phyloP scores from a whole-genome alignment of 208 protist species.

The Crithidia expoeki region DNA sequence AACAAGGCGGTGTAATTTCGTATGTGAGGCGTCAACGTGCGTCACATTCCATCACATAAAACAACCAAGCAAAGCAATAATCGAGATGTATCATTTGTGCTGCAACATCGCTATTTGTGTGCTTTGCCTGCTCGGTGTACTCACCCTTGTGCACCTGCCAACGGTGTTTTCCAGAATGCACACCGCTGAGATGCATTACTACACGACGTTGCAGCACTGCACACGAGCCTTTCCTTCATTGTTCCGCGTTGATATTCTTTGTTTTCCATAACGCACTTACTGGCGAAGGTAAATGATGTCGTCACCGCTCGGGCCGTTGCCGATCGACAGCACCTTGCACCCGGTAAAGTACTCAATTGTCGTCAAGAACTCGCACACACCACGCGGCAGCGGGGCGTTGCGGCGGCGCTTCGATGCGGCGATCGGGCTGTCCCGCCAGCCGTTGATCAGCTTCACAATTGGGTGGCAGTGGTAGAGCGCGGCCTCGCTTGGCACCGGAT shows the following conservation, averaged over 20 bases:
- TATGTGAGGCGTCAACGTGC: conserved; percentile 1
- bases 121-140: no score
- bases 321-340: conserved; percentile 90
- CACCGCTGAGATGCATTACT: no score
- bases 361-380: conserved; percentile 76
- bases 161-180: no score
- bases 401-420: conserved; percentile 54
- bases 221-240: no score
- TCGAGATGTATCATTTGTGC: no score
- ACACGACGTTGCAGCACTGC: no score
- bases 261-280: conserved; percentile 22
- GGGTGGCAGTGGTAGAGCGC: conserved; percentile 85
- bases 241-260: conserved; percentile 16
- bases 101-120: no score
- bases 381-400: conserved; percentile 70
- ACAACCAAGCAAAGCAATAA: conserved; percentile 16
- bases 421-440: conserved; percentile 85
- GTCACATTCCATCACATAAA: neutral
- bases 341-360: conserved; percentile 88
- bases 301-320: conserved; percentile 84
- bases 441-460: conserved; percentile 85
- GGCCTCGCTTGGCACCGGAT: conserved; percentile 83
- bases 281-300: conserved; percentile 91
- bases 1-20: neutral
- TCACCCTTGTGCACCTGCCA: no score